Evolutionary conservation across 2,329 filamentous ascomycete species (phyloP).

Genomic region (Kalaharituber pfeilii): DNA sequence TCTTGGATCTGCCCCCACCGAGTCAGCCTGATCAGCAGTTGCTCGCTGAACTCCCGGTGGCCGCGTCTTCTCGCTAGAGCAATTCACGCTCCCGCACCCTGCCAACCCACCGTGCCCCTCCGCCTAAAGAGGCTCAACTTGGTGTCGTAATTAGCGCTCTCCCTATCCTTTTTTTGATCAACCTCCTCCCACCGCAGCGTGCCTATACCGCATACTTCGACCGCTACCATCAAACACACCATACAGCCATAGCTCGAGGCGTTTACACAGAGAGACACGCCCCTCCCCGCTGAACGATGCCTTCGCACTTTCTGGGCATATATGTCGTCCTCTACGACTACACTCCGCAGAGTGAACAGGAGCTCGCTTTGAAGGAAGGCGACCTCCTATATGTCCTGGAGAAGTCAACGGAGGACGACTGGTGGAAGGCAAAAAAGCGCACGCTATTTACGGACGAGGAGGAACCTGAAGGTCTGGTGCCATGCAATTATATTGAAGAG

Average conservation of each 20-base stretch:
- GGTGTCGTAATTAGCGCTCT: background rate
- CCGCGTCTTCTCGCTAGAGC: too few species aligned
- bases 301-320: conserved; percentile 54
- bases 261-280: background rate
- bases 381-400: conserved; percentile 79
- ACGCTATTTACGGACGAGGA: conserved; percentile 70
- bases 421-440: conserved; percentile 95
- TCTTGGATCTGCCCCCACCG: too few species aligned
- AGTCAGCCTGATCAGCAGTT: too few species aligned
- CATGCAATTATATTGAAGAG: conserved; percentile 90
- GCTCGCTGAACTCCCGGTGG: too few species aligned
- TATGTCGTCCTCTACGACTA: conserved; percentile 91
- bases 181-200: too few species aligned
- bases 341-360: conserved; percentile 64
- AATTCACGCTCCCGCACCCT: background rate
- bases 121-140: background rate
- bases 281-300: conserved; percentile 14
- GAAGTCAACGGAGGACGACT: conserved; percentile 61
- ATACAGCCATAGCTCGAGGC: background rate
- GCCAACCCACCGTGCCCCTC: background rate
- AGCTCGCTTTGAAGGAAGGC: conserved; percentile 69
- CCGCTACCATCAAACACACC: too few species aligned
- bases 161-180: too few species aligned
- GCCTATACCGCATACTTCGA: too few species aligned
- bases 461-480: conserved; percentile 75